These are phyloP conservation scores for Rhodotorula sp. DNA, from an alignment of 1,284 basidiomycete species.

Conservation along the genomic window DNA sequence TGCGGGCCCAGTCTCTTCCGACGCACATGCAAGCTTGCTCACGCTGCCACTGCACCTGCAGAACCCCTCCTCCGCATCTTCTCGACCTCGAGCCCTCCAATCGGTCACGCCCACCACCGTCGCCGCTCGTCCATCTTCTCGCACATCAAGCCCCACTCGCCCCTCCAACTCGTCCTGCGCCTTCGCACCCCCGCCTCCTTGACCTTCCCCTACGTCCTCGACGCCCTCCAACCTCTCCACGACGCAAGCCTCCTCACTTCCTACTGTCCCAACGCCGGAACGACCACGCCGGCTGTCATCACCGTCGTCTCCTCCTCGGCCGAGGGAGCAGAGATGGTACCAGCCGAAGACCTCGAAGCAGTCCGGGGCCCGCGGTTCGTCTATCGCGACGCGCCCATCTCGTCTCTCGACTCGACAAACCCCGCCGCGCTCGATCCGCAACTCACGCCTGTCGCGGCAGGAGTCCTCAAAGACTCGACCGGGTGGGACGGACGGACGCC, in stretches of 20 bases:
- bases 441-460: constrained; percentile 20
- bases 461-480: constrained; percentile 8
- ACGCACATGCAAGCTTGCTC: neutral
- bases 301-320: constrained; percentile 16
- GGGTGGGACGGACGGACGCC: constrained; percentile 20
- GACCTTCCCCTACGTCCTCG: constrained; percentile 26
- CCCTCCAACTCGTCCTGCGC: constrained; percentile 30
- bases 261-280: constrained; percentile 26
- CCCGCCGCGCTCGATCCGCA: neutral
- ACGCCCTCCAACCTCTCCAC: constrained; percentile 22
- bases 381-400: constrained; percentile 20
- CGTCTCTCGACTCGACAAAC: neutral
- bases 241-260: constrained; percentile 26
- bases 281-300: constrained; percentile 17
- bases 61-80: constrained; percentile 31
- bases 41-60: neutral
- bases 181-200: constrained; percentile 18
- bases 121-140: constrained; percentile 19
- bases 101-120: constrained; percentile 5
- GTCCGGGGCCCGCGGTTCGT: constrained; percentile 17
- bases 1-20: neutral
- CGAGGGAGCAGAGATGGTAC: constrained; percentile 16
- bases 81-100: neutral
- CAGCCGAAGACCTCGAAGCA: constrained; percentile 17
- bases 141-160: constrained; percentile 11